Base-by-base conservation (phyloP, 2,329 filamentous ascomycete genomes). In the Metarhizium album region DNA sequence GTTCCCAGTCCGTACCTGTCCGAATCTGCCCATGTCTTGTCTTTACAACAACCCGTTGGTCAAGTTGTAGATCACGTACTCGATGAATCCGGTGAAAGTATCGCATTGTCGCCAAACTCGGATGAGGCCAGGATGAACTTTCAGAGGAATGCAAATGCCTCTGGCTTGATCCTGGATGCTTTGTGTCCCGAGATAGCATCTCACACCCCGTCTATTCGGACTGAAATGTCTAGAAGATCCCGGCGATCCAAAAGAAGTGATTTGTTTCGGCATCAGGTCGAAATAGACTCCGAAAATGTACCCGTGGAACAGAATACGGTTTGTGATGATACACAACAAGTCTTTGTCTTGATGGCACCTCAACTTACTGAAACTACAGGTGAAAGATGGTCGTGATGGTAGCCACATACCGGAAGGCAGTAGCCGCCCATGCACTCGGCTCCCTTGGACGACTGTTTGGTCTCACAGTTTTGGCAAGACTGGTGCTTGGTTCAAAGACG, bases 11-110 rank as follows among this genome's bases (percentile, higher is more conserved):
- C 73, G 0, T 76, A 69, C 53, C 57, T 73, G 7, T 72, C 71
- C 1, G 74, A 78, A 53, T 68, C 70, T 16, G 71, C 70, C 0
- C 74, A 76, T 52, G 73, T 78, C 0, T 62, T 68, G 3, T 75
- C 73, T 0, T 57, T 78, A 3, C 74, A 78, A 50, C 63, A 58
- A 35, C 64, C 63, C 1, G 47, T 58, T 3, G 43, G 50, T n/a
- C n/a, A 11, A 37, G 6, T 20, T 38, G 3, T 42, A 55, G 38
- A 37, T 58, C 6, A 46, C 54, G n/a, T n/a, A n/a, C n/a, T n/a
- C n/a, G n/a, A n/a, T n/a, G 42, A 50, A 4, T 46, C 49, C 1
- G 52, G n/a, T 23, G 52, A 57, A 24, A 52, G 45, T 9, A 48
- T 50, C 45, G 27, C 24, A 50, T 1, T 57, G 42, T 42, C 54